Percentiles rank a stretch among this genome's conserved stretches.
These are phyloP conservation scores for Claviceps fusiformis DNA, from an alignment of 2,329 filamentous ascomycete species.

Conservation along the genomic window DNA sequence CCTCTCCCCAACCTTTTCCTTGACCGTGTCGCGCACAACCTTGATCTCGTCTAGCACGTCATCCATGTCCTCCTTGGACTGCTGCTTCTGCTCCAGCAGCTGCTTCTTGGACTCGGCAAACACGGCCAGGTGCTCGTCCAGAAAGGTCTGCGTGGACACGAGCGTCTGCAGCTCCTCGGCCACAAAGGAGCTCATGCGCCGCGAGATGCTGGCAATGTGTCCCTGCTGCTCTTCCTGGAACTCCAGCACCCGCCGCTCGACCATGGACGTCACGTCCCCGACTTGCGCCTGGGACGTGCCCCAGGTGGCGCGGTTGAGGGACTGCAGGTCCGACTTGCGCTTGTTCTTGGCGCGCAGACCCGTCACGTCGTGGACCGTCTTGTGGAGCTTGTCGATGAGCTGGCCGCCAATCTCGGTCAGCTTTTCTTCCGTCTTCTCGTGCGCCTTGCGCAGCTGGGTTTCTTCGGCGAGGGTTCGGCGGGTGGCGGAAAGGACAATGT, in stretches of 20 bases:
- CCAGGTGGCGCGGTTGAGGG: slow-evolving; percentile 69
- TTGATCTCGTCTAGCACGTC: slow-evolving; percentile 86
- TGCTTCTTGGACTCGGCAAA: slow-evolving; percentile 57
- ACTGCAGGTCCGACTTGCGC: slow-evolving; percentile 72
- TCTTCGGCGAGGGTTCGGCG: slow-evolving; percentile 68
- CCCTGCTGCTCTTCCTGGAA: slow-evolving; percentile 62
- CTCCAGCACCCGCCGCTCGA: slow-evolving; percentile 60
- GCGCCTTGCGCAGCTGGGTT: slow-evolving; percentile 63
- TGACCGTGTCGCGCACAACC: slow-evolving; percentile 75
- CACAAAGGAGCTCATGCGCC: slow-evolving; percentile 66
- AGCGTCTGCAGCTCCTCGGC: slow-evolving; percentile 60
- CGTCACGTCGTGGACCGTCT: slow-evolving; percentile 67
- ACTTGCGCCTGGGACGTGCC: slow-evolving; percentile 62
- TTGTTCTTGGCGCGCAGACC: slow-evolving; percentile 76
- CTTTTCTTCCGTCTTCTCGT: slow-evolving; percentile 70
- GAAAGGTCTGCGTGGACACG: slow-evolving; percentile 52
- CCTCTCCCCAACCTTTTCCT: slow-evolving; percentile 71
- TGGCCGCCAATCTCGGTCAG: slow-evolving; percentile 60
- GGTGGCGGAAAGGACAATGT: slow-evolving; percentile 68
- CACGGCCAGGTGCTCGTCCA: slow-evolving; percentile 53
- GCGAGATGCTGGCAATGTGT: slow-evolving; percentile 53
- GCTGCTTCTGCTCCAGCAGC: slow-evolving; percentile 52
- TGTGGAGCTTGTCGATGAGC: slow-evolving; percentile 64
- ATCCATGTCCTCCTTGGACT: slow-evolving; percentile 76
- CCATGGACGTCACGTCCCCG: slow-evolving; percentile 57